Conservation (phyloP, 2,329 filamentous ascomycete genomes). For the Aspergillus melleus region DNA sequence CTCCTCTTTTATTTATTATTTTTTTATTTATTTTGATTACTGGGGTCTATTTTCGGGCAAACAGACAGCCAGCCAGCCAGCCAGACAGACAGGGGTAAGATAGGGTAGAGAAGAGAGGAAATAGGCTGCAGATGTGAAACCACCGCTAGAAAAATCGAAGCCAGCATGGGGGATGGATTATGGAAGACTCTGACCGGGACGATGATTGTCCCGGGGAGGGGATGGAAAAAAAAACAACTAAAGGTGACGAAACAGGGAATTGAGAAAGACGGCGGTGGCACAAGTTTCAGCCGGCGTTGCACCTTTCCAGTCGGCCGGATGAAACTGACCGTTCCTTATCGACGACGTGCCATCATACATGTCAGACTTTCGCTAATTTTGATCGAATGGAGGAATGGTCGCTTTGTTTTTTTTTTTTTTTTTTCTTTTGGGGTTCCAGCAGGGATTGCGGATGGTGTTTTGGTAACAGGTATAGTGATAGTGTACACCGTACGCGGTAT, state of each 20-base stretch:
- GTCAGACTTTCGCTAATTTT: conserved; percentile 9
- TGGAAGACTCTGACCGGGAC: background rate
- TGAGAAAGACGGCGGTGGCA: background rate
- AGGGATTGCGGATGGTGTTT: background rate
- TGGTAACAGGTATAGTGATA: too few relatives aligned
- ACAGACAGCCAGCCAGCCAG: background rate
- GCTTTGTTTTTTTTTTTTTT: too few relatives aligned
- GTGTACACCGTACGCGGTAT: too few relatives aligned
- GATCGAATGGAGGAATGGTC: background rate
- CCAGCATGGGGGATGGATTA: background rate
- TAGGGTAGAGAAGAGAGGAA: background rate
- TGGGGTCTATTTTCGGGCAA: background rate
- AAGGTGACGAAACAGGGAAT: background rate
- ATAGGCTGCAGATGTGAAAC: background rate
- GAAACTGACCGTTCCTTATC: conserved; percentile 9
- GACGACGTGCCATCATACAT: background rate
- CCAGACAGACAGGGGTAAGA: too few relatives aligned
- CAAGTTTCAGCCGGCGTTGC: conserved; percentile 11
- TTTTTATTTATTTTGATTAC: background rate
- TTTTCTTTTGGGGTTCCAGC: background rate
- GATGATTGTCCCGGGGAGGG: background rate
- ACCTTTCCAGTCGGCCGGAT: conserved; percentile 15
- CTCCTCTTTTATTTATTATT: background rate
- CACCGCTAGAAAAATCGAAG: background rate
- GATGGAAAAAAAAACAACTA: too few relatives aligned